Evolutionary conservation across 441 rosid genomes (phyloP).

Genomic region (Gossypium gossypioides): DNA sequence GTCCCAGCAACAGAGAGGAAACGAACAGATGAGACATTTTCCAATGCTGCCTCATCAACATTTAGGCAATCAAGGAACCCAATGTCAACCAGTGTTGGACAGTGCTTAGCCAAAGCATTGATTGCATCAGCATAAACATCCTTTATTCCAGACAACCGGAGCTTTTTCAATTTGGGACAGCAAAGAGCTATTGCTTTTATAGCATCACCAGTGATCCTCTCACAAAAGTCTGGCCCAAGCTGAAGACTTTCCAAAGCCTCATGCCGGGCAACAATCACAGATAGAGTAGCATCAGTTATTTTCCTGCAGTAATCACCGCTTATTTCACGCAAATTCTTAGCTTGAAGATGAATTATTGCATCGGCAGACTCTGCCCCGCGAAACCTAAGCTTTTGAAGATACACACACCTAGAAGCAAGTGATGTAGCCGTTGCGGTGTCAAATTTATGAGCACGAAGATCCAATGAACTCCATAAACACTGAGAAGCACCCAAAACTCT

Average conservation of each 20-base stretch:
- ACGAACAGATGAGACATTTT: slow-evolving; percentile 49
- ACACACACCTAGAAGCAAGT: slow-evolving; percentile 56
- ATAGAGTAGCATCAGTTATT: slow-evolving; percentile 77
- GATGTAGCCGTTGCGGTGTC: slow-evolving; percentile 49
- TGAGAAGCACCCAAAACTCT: slow-evolving; percentile 56
- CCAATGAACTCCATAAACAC: slow-evolving; percentile 77
- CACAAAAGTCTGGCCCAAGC: slow-evolving; percentile 92
- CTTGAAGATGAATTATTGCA: slow-evolving; percentile 64
- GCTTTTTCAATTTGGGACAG: slow-evolving; percentile 71
- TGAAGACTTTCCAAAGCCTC: slow-evolving; percentile 79
- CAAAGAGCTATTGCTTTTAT: slow-evolving; percentile 67
- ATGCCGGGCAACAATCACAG: slow-evolving; percentile 79
- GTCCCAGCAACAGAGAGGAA: slow-evolving; percentile 90
- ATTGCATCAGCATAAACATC: slow-evolving; percentile 76
- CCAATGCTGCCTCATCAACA: slow-evolving; percentile 68
- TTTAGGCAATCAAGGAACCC: slow-evolving; percentile 77
- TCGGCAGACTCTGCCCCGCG: slow-evolving; percentile 90
- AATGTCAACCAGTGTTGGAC: slow-evolving; percentile 51
- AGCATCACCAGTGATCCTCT: slow-evolving; percentile 87
- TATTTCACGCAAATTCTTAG: slow-evolving; percentile 54
- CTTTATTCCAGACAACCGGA: slow-evolving; percentile 73
- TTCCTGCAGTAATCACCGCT: slow-evolving; percentile 89
- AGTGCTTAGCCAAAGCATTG: slow-evolving; percentile 69
- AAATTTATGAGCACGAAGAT: slow-evolving; percentile 78
- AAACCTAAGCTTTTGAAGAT: slow-evolving; percentile 66